Conservation (phyloP, 208 protist species). For the Porcisia deanei region DNA sequence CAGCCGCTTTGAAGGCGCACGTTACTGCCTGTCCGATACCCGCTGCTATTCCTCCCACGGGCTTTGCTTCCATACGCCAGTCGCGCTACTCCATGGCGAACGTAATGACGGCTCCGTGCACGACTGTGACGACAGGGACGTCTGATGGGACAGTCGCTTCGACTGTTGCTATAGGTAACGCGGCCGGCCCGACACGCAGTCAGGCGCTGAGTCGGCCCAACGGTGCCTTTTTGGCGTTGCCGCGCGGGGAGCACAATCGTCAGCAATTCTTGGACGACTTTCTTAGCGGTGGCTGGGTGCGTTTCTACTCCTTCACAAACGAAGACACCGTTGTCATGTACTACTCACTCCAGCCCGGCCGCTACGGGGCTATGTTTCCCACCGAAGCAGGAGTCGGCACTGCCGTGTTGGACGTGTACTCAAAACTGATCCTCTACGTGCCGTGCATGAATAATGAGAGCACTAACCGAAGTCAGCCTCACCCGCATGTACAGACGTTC, state of each 20-base stretch:
- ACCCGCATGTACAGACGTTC: slow-evolving; percentile 88
- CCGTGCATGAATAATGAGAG: slow-evolving; percentile 87
- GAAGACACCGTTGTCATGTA: slow-evolving; percentile 85
- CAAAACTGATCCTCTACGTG: slow-evolving; percentile 84
- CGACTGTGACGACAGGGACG: not conserved
- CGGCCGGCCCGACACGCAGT: slow-evolving; percentile 4
- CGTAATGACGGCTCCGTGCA: slow-evolving; percentile 28
- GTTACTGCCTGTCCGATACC: slow-evolving; percentile 27
- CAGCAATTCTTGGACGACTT: slow-evolving; percentile 86
- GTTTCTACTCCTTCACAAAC: slow-evolving; percentile 82
- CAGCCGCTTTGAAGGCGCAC: slow-evolving; percentile 12
- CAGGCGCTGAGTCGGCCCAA: slow-evolving; percentile 24
- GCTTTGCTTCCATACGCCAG: slow-evolving; percentile 39
- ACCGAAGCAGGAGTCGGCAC: slow-evolving; percentile 81
- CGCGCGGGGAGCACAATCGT: slow-evolving; percentile 65
- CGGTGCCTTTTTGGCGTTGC: slow-evolving; percentile 76
- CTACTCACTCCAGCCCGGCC: slow-evolving; percentile 86
- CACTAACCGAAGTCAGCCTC: slow-evolving; percentile 77
- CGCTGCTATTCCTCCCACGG: slow-evolving; percentile 43
- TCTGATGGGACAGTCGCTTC: not conserved
- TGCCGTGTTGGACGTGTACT: slow-evolving; percentile 83
- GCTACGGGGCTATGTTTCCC: slow-evolving; percentile 86
- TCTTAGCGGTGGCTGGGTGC: slow-evolving; percentile 83
- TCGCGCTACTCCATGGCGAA: slow-evolving; percentile 53
- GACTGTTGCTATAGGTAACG: not conserved